Evolutionary conservation across 345 rosid genomes (phyloP).

Genomic region (Salix udensis): DNA sequence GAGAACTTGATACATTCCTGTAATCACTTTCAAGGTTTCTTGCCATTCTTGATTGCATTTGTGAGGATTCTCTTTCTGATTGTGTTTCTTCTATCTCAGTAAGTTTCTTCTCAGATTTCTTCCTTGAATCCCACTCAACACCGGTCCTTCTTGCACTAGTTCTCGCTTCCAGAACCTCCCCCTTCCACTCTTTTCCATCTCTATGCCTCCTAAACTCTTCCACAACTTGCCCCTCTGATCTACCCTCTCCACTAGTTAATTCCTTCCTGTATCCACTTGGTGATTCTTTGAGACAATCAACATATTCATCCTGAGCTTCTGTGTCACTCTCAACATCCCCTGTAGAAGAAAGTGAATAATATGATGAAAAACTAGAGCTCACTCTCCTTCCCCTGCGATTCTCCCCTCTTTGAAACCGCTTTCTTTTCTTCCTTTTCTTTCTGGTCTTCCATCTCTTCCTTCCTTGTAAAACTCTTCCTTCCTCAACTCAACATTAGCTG

Average conservation of each 20-base stretch:
- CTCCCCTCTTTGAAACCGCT: slow-evolving; percentile 23
- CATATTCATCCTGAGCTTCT: slow-evolving; percentile 42
- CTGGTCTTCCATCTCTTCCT: slow-evolving; percentile 30
- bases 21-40: slow-evolving; percentile 33
- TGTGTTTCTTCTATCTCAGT: slow-evolving; percentile 40
- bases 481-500: slow-evolving; percentile 19
- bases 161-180: slow-evolving; percentile 24
- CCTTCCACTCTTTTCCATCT: slow-evolving; percentile 9
- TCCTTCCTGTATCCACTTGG: slow-evolving; percentile 24
- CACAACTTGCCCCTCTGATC: slow-evolving; percentile 20
- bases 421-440: slow-evolving; percentile 20
- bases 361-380: slow-evolving; percentile 67
- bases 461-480: slow-evolving; percentile 25
- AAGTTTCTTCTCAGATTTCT: slow-evolving; percentile 67
- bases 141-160: slow-evolving; percentile 18
- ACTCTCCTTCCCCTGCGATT: slow-evolving; percentile 36
- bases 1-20: slow-evolving; percentile 30
- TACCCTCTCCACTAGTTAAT: slow-evolving; percentile 17
- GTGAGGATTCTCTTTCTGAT: slow-evolving; percentile 41
- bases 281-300: slow-evolving; percentile 26
- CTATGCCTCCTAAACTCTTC: slow-evolving; percentile 19
- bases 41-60: slow-evolving; percentile 21
- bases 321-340: slow-evolving; percentile 56
- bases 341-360: slow-evolving; percentile 63
- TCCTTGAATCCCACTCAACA: slow-evolving; percentile 56